Percentiles rank a stretch among this genome's conserved stretches.
Evolutionary conservation across 2,329 filamentous ascomycete genomes (phyloP).

Genomic region (Daldinia eschscholtzii): DNA sequence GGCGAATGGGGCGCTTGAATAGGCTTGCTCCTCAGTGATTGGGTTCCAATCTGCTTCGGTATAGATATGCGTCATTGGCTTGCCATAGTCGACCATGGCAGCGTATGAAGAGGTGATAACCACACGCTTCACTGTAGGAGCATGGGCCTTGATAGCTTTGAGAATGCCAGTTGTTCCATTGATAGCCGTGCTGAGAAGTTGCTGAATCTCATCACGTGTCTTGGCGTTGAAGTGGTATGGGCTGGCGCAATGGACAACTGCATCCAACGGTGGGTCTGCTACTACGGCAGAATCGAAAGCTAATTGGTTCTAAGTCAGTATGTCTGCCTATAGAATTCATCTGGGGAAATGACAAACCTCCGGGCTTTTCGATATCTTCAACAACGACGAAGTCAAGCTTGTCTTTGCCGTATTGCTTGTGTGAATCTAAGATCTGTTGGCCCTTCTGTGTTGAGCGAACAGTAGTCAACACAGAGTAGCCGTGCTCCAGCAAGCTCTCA

Average conservation of each 20-base stretch:
- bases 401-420: conserved; percentile 52
- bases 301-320: conserved; percentile 70
- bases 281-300: conserved; percentile 76
- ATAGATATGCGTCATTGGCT: conserved; percentile 56
- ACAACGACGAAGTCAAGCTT: conserved; percentile 63
- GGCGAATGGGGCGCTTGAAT: conserved; percentile 24
- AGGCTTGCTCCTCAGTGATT: conserved; percentile 56
- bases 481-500: conserved; percentile 62
- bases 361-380: conserved; percentile 10
- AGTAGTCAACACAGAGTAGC: conserved; percentile 64
- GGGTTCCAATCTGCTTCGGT: conserved; percentile 64
- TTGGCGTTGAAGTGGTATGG: conserved; percentile 66
- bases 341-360: conserved; percentile 57
- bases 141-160: conserved; percentile 70
- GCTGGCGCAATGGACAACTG: conserved; percentile 68
- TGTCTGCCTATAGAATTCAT: neutral
- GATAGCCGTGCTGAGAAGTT: conserved; percentile 67
- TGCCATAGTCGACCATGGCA: conserved; percentile 55
- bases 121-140: conserved; percentile 74
- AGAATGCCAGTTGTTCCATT: conserved; percentile 75
- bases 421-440: conserved; percentile 59
- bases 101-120: conserved; percentile 69
- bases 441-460: conserved; percentile 66
- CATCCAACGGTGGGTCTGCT: conserved; percentile 60
- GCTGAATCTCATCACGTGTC: conserved; percentile 57